Evolutionary conservation across 1,139 yeast species (phyloP).

Genomic region (Pichia sp.): DNA sequence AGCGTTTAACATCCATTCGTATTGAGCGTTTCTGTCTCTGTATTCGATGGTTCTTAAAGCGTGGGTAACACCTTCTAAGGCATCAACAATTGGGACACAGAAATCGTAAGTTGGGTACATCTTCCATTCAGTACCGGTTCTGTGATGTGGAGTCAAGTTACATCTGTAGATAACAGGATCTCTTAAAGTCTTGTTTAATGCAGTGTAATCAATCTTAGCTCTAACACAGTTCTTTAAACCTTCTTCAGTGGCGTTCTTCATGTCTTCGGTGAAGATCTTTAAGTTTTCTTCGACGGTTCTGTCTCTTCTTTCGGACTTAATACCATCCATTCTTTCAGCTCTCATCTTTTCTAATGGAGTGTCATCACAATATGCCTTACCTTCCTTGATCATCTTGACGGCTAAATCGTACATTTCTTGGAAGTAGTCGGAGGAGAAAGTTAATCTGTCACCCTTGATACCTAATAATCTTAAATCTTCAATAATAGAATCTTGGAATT

Average conservation of each 20-base stretch:
- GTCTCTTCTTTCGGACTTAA: constrained; percentile 86
- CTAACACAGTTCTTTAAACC: constrained; percentile 90
- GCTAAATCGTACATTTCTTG: constrained; percentile 86
- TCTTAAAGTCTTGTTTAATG: constrained; percentile 89
- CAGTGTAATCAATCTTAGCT: constrained; percentile 91
- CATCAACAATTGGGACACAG: constrained; percentile 95
- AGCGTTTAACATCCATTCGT: constrained; percentile 90
- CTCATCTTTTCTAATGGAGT: constrained; percentile 94
- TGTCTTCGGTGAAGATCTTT: constrained; percentile 78
- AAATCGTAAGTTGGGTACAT: constrained; percentile 97
- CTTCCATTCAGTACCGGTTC: constrained; percentile 91
- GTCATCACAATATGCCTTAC: constrained; percentile 96
- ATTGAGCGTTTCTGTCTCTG: constrained; percentile 97
- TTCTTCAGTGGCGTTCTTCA: constrained; percentile 89
- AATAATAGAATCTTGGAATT: constrained; percentile 87
- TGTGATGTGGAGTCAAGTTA: constrained; percentile 94
- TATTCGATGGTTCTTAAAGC: constrained; percentile 97
- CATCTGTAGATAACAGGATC: constrained; percentile 98
- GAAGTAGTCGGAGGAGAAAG: constrained; percentile 93
- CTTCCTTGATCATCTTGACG: constrained; percentile 82
- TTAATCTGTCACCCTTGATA: constrained; percentile 81
- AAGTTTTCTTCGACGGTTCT: constrained; percentile 90
- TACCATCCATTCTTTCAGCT: constrained; percentile 97
- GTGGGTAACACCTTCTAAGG: constrained; percentile 95
- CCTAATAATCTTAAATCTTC: constrained; percentile 89